Base-by-base conservation (phyloP, 2,329 filamentous ascomycete genomes). In the Penicillium glabrum region DNA sequence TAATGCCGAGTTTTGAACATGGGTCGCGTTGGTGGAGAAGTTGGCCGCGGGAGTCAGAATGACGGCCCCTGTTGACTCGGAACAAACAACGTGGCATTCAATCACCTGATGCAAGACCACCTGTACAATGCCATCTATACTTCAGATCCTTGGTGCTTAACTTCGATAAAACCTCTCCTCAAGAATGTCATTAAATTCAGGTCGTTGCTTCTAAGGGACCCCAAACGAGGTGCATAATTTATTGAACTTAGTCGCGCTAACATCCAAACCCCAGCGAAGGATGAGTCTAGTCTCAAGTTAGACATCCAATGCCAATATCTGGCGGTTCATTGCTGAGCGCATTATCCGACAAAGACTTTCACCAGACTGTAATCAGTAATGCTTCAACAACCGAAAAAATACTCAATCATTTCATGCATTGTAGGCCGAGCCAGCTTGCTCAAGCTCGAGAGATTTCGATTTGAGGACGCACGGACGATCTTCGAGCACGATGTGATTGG, bases 71-170 rank as follows among this genome's bases (percentile, higher is more conserved):
- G 14, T 9, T 16, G 23, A 16, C 7, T 27, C 21, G 35, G 37
- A 37, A 37, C 21, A 43, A 53, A 37, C 46, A 46, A 53, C 50
- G 50, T 53, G 50, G 50, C 50, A 53, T 21, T 29, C 37, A 46
- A 53, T 53, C 50, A 53, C 50, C 50, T 53, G 50, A 53, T 29
- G 43, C 13, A 21, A 14, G 27, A 19, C 39, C 45, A 46, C 23
- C 24, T 39, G 35, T 39, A 39, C 35, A 39, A 19, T 19, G 35
- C 9, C 35, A 39, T 39, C 16, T 19, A 33, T 33, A 7, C 13
- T 33, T 7, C 31, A 19, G 26, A 9, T 19, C 45, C n/a, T 47
- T 45, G 3, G 26, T 45, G 16, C 35, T 39, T 19, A 19, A n/a
- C 5, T n/a, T 27, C 5, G 3, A 46, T 23, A 5, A 11, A 11